Evolutionary conservation across 805 yeast genomes (phyloP), one percentile per base, ranked within the genome.

Genomic region (Kuraishia borneana): DNA sequence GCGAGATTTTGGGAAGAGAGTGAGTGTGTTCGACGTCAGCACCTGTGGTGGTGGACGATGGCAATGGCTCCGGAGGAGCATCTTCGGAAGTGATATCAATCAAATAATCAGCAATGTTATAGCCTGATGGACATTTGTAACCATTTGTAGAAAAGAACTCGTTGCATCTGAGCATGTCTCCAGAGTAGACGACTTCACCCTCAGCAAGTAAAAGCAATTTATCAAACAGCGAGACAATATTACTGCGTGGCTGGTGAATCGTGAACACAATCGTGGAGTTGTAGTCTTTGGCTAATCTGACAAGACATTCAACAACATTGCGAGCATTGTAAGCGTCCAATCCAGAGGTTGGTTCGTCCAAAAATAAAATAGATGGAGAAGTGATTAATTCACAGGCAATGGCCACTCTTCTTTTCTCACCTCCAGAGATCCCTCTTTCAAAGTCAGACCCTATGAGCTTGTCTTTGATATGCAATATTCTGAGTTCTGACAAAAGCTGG

Each of bases 331-430:
- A 89, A 6, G 96, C 78, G 54, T 92, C 99, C 38, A 92, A 64
- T 1, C 99, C 99, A 0, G 96, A 84, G 1, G 98, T 87, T 18
- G 96, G 96, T 51, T 87, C 96, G 56, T 87, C 96, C 35, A 87
- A 58, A 45, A 87, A 82, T 35, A 87, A 55, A 29, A 87, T 73
- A 0, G 87, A 70, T 1, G 96, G 96, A 2, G 87, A 77, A 0
- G 96, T 87, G 2, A 87, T 95, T 28, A 87, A 61, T 50, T 87
- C 96, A 54, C 95, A 85, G 1, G 95, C 96, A 53, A 87, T 87
- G 0, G 94, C 87, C 5, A 87, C 95, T 46, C 96, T 68, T 46
- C 95, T 64, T 53, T 85, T 84, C 47, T 87, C 96, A 42, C 95
- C 95, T 13, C 95, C 95, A 13, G 92, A 81, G 10, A 89, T 83